Evolutionary conservation across 352 stramenopile species (phyloP).

Genomic region (Globisporangium mamillatum): DNA sequence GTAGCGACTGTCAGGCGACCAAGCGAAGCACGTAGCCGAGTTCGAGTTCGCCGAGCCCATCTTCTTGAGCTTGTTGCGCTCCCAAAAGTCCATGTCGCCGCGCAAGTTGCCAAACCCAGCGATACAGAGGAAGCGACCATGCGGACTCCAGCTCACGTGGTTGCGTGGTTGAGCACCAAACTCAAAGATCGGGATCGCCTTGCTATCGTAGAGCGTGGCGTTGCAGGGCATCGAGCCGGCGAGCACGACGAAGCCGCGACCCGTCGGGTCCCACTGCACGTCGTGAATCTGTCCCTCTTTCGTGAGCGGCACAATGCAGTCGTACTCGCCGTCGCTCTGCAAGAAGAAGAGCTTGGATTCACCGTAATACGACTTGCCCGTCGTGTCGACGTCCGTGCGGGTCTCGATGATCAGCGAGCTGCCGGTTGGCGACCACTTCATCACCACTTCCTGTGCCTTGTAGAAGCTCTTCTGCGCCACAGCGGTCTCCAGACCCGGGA

Average conservation of each 20-base stretch:
- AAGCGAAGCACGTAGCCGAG: slow-evolving; percentile 79
- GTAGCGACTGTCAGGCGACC: slow-evolving; percentile 94
- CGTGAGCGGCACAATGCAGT: slow-evolving; percentile 87
- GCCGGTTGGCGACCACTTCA: slow-evolving; percentile 90
- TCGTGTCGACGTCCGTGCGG: slow-evolving; percentile 90
- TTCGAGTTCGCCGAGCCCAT: slow-evolving; percentile 87
- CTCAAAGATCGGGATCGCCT: slow-evolving; percentile 93
- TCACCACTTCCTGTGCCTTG: slow-evolving; percentile 87
- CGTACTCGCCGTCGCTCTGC: slow-evolving; percentile 88
- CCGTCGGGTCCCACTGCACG: slow-evolving; percentile 93
- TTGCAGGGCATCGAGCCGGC: slow-evolving; percentile 94
- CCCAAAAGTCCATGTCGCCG: slow-evolving; percentile 96
- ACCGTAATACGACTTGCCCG: slow-evolving; percentile 97
- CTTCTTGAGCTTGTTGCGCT: slow-evolving; percentile 95
- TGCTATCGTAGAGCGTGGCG: slow-evolving; percentile 95
- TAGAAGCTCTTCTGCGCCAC: slow-evolving; percentile 89
- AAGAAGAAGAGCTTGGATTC: slow-evolving; percentile 96
- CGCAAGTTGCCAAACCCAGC: slow-evolving; percentile 97
- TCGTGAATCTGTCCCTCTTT: slow-evolving; percentile 93
- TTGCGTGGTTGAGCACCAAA: slow-evolving; percentile 96
- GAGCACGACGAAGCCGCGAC: slow-evolving; percentile 93
- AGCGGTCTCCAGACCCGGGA: slow-evolving; percentile 57
- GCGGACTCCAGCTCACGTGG: slow-evolving; percentile 93
- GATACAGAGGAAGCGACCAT: slow-evolving; percentile 95
- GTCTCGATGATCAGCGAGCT: slow-evolving; percentile 88